phyloP scores from a whole-genome alignment of 495 filamentous ascomycete genomes.

The Penicillium verhagenii region DNA sequence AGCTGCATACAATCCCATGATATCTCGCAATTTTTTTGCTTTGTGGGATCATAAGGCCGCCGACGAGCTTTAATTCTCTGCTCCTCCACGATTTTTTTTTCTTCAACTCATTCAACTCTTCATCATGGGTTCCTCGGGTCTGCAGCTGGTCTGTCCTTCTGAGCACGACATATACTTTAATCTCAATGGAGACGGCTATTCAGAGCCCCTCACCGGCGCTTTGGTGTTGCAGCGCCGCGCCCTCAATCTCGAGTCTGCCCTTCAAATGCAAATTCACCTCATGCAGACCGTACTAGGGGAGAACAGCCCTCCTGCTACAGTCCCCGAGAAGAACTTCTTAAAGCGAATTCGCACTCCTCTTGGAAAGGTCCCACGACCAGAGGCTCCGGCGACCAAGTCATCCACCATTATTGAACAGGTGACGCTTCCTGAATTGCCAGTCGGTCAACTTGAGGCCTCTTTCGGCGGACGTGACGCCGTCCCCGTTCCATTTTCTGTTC shows the following conservation, averaged over 20 bases:
- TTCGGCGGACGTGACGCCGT: neutral
- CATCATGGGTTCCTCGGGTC: neutral
- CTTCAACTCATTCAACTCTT: neutral
- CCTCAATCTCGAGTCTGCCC: neutral
- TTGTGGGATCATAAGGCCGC: neutral
- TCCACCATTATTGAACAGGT: neutral
- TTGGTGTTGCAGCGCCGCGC: neutral
- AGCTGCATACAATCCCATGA: neutral
- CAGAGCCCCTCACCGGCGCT: neutral
- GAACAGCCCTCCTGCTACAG: neutral
- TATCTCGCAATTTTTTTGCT: conserved; percentile 1
- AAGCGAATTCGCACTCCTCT: neutral
- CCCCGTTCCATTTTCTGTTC: neutral
- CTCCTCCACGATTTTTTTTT: neutral
- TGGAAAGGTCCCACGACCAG: neutral
- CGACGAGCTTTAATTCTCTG: neutral
- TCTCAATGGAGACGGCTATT: conserved; percentile 1
- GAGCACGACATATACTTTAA: conserved; percentile 1
- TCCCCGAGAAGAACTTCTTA: neutral
- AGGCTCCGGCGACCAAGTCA: neutral
- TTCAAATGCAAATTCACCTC: neutral
- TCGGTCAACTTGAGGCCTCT: neutral
- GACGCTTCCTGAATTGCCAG: neutral
- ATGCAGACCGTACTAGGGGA: neutral
- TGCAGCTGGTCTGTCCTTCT: conserved; percentile 3